A percentile compares a stretch with the other conserved stretches of the same genome.
Conservation (phyloP, 225 moss, liverwort and hornwort genomes). For the Climacium dendroides region DNA sequence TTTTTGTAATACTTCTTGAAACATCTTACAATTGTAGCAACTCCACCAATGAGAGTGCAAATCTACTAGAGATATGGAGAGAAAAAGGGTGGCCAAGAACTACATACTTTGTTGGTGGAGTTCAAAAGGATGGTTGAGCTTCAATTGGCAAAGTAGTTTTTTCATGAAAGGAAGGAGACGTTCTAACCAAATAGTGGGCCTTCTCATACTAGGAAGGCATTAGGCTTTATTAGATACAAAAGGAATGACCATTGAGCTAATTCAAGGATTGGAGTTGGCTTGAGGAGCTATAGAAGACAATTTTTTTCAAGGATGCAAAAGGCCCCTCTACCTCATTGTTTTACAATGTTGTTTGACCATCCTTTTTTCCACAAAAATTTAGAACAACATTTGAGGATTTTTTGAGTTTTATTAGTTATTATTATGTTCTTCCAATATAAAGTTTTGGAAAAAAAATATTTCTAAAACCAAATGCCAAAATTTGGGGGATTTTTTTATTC, state of each 20-base stretch:
- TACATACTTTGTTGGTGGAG: too few species aligned
- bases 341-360: neutral
- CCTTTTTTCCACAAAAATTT: neutral
- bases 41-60: neutral
- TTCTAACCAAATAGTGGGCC: too few species aligned
- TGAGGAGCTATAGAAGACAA: neutral
- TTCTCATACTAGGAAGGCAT: fast-evolving
- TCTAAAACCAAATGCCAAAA: fast-evolving
- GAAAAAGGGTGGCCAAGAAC: neutral
- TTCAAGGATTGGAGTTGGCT: fast-evolving
- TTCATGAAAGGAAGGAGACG: fast-evolving
- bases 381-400: neutral
- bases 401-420: neutral
- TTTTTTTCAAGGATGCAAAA: neutral
- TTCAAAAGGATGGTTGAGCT: fast-evolving
- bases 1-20: neutral
- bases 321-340: fast-evolving
- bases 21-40: fast-evolving
- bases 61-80: fast-evolving
- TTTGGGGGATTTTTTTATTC: too few species aligned
- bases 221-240: neutral
- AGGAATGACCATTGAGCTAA: fast-evolving
- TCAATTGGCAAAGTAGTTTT: too few species aligned
- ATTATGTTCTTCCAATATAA: fast-evolving
- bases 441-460: neutral